Evolutionary conservation across 352 stramenopile genomes (phyloP).

Genomic region (Albugo laibachii): DNA sequence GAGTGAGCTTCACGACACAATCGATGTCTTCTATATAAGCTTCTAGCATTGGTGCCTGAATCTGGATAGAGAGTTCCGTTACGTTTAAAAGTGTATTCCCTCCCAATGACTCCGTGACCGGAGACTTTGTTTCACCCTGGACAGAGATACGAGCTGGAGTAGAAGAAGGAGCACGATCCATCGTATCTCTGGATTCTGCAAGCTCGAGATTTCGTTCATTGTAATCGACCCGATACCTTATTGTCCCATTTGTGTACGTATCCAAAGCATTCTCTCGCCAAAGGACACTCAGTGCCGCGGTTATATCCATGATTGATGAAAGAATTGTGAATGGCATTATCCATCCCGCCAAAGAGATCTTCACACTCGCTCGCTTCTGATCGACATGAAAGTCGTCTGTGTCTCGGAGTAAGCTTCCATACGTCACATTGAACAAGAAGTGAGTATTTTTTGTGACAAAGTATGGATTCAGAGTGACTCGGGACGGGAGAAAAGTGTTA

Average conservation of each 20-base stretch:
- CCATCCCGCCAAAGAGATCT: slow-evolving; percentile 31
- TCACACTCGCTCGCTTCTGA: slow-evolving; percentile 11
- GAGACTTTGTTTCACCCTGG: no score
- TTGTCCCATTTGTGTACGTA: no score
- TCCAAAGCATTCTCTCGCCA: slow-evolving; percentile 11
- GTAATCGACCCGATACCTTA: slow-evolving; percentile 6
- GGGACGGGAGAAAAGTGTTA: slow-evolving; percentile 16
- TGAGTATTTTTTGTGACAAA: slow-evolving; percentile 35
- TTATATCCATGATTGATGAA: slow-evolving; percentile 50
- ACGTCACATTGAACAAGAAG: slow-evolving; percentile 34
- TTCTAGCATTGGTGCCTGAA: slow-evolving; percentile 63
- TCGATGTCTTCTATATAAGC: slow-evolving; percentile 75
- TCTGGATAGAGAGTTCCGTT: slow-evolving; percentile 39
- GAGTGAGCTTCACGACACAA: slow-evolving; percentile 67
- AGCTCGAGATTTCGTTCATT: slow-evolving; percentile 3
- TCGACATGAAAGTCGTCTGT: slow-evolving; percentile 40
- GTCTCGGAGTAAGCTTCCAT: slow-evolving; percentile 45
- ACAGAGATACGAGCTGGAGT: no score
- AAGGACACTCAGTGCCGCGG: slow-evolving; percentile 46
- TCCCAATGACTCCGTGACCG: no score
- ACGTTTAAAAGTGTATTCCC: slow-evolving; percentile 30
- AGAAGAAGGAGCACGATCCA: slow-evolving; percentile 4
- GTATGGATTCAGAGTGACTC: no score
- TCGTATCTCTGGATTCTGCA: slow-evolving; percentile 2
- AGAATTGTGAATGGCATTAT: slow-evolving; percentile 50